Base-by-base conservation (phyloP, 1,284 basidiomycete genomes). In the Singerocomus rubriflavus region DNA sequence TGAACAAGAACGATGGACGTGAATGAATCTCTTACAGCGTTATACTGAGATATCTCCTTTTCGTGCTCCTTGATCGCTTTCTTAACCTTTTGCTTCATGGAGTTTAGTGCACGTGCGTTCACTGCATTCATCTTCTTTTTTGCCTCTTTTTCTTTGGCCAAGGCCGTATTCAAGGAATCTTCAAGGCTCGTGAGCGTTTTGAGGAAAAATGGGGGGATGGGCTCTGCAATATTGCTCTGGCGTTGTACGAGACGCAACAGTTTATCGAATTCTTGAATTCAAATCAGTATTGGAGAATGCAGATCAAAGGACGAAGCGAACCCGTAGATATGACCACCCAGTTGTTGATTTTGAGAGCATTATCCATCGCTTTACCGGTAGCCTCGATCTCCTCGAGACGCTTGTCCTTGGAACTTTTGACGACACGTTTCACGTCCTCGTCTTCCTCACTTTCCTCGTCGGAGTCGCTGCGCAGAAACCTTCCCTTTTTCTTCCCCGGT, bases 71-170 rank as follows among this genome's bases (percentile, higher is more conserved):
- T 97, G 54, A 78, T 66, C 30, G 88, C 80, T 75, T 96, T 98
- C 73, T 91, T 95, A 55, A 98, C 78, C 70, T 96, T 98, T 73
- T 98, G 95, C 75, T 95, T 98, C 85, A 98, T 93, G 26, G 89
- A 89, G 59, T 94, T 98, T 62, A 98, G 79, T 1, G 94, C 94
- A 67, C 93, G 94, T 43, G 93, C 91, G 66, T 96, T 96, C 57
- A 82, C 88, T 1, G 93, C 91, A 62, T 96, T 96, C 88, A 97
- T 93, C 77, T 98, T 99, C 76, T 98, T 98, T 72, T 88, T 87
- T 4, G 90, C 81, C 56, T 94, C 85, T 71, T 96, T 96, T 71
- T 96, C 93, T 66, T 89, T 88, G 25, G 87, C 79, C 40, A 92
- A 72, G 4, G 93, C 85, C 34, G 73, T 74, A 59, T 81, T 88